Evolutionary conservation across 306 rosid genomes (phyloP), one percentile per base, ranked within the genome.

Genomic region (Inga oerstediana): DNA sequence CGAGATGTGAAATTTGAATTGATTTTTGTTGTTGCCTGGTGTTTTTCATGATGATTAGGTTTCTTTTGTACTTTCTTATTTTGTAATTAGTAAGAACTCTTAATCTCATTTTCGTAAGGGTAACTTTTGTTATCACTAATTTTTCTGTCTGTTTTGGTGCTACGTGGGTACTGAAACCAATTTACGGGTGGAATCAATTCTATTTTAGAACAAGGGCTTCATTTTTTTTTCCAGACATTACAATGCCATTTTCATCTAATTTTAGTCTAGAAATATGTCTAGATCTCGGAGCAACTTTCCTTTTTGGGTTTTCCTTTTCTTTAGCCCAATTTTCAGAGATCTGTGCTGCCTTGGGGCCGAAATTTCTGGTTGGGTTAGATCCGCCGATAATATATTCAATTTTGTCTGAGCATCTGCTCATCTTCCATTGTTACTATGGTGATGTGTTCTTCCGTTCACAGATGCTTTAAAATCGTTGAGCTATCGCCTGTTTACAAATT

Each of bases 351-450:
- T 27, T 73, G 35, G 32, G 74, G 46, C 84, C 66, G 0, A 9
- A 62, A 15, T 68, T 75, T 74, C 73, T 76, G 72, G 54, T 72
- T 82, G 71, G 52, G 51, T 79, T 82, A 91, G 97, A 93, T 91
- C 95, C 87, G 81, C 77, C 20, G 41, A 79, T 79, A 66, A 13
- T 56, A 13, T 52, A 62, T 54, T 79, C 64, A 79, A 35, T 82
- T 84, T 82, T 46, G 12, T 56, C 48, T 80, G 20, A 27, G 20
- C 37, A 22, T 35, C 24, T n/a, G 32, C 41, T 64, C 44, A 5
- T 9, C n/a, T 58, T 75, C 64, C 10, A 10, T 54, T 48, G 32
- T 62, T 70, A 8, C 24, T 32, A 8, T 61, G 45, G 72, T 7
- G 27, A 3, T 72, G 61, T 15, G 45, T 64, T 35, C 2, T 79